Base-by-base conservation (phyloP, 2,329 filamentous ascomycete species). In the Colletotrichum neosansevieriae region DNA sequence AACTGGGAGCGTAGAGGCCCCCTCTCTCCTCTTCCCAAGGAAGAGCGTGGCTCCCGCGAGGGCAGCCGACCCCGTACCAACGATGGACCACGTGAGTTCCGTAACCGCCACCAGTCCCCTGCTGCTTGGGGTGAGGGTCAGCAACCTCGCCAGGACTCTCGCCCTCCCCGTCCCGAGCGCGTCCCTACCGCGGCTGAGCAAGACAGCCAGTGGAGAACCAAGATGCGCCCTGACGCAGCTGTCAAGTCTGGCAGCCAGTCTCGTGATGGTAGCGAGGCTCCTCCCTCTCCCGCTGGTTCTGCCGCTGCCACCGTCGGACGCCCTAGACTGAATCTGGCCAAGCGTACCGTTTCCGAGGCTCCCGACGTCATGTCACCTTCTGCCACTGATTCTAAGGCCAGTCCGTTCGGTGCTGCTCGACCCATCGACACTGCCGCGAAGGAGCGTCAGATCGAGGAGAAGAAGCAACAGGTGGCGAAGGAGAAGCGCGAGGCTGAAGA, bases 1-100 rank as follows among this genome's bases (percentile, higher is more conserved):
- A 97, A 94, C 80, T 99, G 96, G 96, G 95, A 98, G 81, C 92
- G 96, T 74, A 96, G 93, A 77, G 96, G 96, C 12, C 96, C 96
- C 42, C 85, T 98, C 63, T 93, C 95, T 47, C 93, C 95, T 21
- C 85, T 82, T 73, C 84, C 84, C 58, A 86, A 83, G 67, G 72
- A 82, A 51, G 87, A 90, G 71, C 78, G 80, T 24, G 81, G 79
- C 57, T 84, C 85, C 58, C 85, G 88, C 70, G 88, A 89, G 44
- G 85, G 82, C 69, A 86, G 85, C 77, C 85, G 84, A 36, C 79
- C 85, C 44, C 81, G 85, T 57, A 78, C 77, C 50, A 86, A 85
- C 69, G 89, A 93, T 63, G 88, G 87, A 68, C 83, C 88, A 73
- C 83, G 87, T 71, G 84, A 86, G 19, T 85, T 86, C 81, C 85